phyloP scores from a whole-genome alignment of 441 rosid genomes.

The Pelargonium cotyledonis region DNA sequence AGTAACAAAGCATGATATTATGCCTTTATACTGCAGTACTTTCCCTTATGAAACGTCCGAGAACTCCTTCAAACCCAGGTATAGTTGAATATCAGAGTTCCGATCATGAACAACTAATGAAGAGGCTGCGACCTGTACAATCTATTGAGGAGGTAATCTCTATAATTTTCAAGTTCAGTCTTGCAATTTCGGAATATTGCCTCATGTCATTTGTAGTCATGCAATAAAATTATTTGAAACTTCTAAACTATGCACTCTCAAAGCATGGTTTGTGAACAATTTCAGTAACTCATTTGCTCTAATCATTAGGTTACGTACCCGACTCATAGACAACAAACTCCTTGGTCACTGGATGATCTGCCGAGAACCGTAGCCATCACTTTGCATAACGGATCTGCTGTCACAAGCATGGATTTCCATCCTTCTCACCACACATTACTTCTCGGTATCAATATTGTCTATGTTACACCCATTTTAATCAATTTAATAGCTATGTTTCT shows the following conservation, averaged over 20 bases:
- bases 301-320: slow-evolving; percentile 48
- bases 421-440: slow-evolving; percentile 62
- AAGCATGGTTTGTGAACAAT: not conserved
- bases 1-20: slow-evolving; percentile 12
- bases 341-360: slow-evolving; percentile 63
- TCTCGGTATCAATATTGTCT: slow-evolving; percentile 38
- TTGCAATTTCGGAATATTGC: slow-evolving; percentile 18
- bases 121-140: slow-evolving; percentile 61
- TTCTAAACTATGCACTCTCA: slow-evolving; percentile 6
- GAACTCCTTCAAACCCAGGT: slow-evolving; percentile 53
- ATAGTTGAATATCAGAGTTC: slow-evolving; percentile 63
- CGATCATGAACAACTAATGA: slow-evolving; percentile 62
- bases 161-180: not conserved
- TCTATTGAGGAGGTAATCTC: slow-evolving; percentile 46
- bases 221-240: slow-evolving; percentile 5
- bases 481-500: slow-evolving; percentile 12
- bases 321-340: slow-evolving; percentile 60
- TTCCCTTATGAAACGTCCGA: slow-evolving; percentile 48
- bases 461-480: not conserved
- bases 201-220: slow-evolving; percentile 17
- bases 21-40: slow-evolving; percentile 27
- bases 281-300: slow-evolving; percentile 29
- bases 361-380: slow-evolving; percentile 53
- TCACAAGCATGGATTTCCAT: slow-evolving; percentile 84
- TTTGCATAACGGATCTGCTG: slow-evolving; percentile 55